Percentiles rank a stretch among this genome's conserved stretches.
Evolutionary conservation across 2,329 filamentous ascomycete species (phyloP).

Genomic region (Aspergillus sp.): DNA sequence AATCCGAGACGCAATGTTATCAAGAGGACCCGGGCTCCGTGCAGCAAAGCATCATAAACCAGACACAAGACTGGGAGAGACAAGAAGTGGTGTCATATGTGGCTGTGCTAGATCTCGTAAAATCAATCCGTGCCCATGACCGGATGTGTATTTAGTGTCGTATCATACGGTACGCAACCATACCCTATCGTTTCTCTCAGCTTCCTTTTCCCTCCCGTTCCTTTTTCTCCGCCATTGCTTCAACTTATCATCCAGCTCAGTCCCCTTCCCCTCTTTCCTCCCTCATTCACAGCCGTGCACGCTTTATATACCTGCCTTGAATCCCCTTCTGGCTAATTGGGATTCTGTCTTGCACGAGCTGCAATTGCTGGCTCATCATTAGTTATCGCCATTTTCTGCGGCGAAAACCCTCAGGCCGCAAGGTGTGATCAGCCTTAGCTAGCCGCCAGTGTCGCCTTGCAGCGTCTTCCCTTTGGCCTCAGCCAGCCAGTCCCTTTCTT

Average conservation of each 20-base stretch:
- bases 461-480: not conserved
- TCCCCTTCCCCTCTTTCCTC: constrained; percentile 12
- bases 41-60: not conserved
- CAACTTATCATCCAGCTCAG: constrained; percentile 8
- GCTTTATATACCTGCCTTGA: not conserved
- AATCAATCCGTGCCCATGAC: not conserved
- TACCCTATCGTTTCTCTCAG: not conserved
- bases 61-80: not conserved
- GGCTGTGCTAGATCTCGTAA: not conserved
- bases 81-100: not conserved
- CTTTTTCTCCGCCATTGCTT: constrained; percentile 2
- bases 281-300: not conserved
- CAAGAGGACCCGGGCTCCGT: not conserved
- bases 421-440: constrained; percentile 20
- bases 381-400: not conserved
- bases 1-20: not conserved
- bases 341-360: not conserved
- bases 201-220: not conserved
- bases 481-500: not conserved
- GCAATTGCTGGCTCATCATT: constrained; percentile 5
- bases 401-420: constrained; percentile 6
- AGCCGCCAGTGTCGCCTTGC: constrained; percentile 13
- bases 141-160: not conserved
- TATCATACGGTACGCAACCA: not conserved
- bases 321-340: not conserved